phyloP scores from a whole-genome alignment of 2,329 filamentous ascomycete species.

The Sclerotinia nivalis region DNA sequence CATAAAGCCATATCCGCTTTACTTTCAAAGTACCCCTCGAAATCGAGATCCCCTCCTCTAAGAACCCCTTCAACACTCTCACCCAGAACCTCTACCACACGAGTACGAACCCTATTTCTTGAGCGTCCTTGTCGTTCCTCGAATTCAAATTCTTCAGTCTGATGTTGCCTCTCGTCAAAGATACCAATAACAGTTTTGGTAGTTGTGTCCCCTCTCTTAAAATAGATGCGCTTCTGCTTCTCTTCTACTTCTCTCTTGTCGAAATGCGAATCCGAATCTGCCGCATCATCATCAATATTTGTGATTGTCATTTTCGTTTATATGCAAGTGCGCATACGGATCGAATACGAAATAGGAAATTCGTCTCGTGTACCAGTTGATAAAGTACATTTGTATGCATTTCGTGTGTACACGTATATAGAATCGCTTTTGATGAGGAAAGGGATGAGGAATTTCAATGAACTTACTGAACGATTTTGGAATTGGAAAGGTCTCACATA shows the following conservation, averaged over 20 bases:
- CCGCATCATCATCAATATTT: conserved; percentile 26
- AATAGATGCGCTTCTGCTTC: background rate
- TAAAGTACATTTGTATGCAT: background rate
- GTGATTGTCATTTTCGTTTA: conserved; percentile 9
- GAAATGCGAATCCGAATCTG: conserved; percentile 23
- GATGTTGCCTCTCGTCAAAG: conserved; percentile 11
- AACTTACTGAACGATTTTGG: conserved; percentile 14
- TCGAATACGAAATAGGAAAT: background rate
- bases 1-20: conserved; percentile 37
- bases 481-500: conserved; percentile 16
- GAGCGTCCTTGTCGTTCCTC: conserved; percentile 17
- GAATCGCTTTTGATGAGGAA: conserved; percentile 12
- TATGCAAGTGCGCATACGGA: background rate
- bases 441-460: conserved; percentile 17
- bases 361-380: conserved; percentile 17
- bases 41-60: conserved; percentile 13
- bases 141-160: conserved; percentile 17
- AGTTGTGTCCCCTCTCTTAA: conserved; percentile 17
- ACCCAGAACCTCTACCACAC: background rate
- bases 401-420: background rate
- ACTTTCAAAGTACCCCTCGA: conserved; percentile 17
- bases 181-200: background rate
- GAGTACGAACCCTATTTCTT: conserved; percentile 16
- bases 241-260: conserved; percentile 15
- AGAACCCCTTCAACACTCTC: conserved; percentile 22